Conservation (phyloP, 1,139 yeast genomes). For the Kodamaea ohmeri region DNA sequence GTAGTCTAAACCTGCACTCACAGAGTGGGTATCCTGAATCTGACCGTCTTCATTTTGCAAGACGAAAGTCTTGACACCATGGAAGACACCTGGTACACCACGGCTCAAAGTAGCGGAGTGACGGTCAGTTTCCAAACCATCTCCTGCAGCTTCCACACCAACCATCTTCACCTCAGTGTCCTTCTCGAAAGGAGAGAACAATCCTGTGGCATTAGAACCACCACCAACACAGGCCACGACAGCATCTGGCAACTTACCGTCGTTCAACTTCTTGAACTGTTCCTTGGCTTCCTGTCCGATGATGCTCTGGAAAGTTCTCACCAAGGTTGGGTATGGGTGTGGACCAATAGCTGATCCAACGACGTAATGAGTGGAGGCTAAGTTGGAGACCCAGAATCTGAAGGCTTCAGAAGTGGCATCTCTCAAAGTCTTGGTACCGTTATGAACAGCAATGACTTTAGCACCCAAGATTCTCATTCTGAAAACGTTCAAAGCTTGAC, state of each 20-base stretch:
- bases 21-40: constrained; percentile 95
- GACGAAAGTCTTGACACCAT: constrained; percentile 93
- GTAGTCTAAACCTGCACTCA: constrained; percentile 96
- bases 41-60: constrained; percentile 92
- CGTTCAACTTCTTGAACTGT: constrained; percentile 75
- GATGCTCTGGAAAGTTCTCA: constrained; percentile 96
- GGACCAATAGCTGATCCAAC: constrained; percentile 99
- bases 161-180: constrained; percentile 73
- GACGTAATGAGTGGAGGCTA: constrained; percentile 84
- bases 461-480: constrained; percentile 98
- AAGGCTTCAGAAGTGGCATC: constrained; percentile 98
- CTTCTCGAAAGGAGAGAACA: constrained; percentile 90
- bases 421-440: constrained; percentile 93
- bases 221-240: constrained; percentile 99
- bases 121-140: constrained; percentile 79
- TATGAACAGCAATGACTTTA: constrained; percentile 84
- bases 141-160: constrained; percentile 99
- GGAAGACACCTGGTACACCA: constrained; percentile 96
- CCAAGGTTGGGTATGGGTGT: constrained; percentile 97
- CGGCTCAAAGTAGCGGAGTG: constrained; percentile 93
- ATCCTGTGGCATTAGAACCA: constrained; percentile 95
- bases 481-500: constrained; percentile 97
- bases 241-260: constrained; percentile 85
- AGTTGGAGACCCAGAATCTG: constrained; percentile 89
- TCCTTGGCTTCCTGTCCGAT: constrained; percentile 94